Conservation (phyloP, 2,329 filamentous ascomycete species). For the Aureobasidium sp. region DNA sequence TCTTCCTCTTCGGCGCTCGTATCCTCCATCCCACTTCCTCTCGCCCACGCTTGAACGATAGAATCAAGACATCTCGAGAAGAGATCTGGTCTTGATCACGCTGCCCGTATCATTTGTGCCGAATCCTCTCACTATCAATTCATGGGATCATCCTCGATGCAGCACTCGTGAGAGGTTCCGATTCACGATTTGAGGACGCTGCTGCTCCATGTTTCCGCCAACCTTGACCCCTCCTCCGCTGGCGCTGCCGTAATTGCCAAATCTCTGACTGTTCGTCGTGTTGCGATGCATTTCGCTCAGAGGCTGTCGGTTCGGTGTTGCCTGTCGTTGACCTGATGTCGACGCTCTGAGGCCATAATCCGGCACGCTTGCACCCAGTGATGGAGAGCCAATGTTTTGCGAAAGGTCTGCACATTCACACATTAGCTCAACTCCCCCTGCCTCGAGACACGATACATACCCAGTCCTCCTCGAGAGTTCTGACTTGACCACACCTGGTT, state of each 20-base stretch:
- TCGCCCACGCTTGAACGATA: neutral
- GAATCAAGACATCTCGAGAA: too few relatives aligned
- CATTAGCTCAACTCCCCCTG: neutral
- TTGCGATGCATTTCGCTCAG: constrained; percentile 21
- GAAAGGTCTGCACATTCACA: neutral
- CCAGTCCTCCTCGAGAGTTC: neutral
- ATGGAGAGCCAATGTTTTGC: neutral
- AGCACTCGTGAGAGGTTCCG: neutral
- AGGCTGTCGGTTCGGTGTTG: constrained; percentile 27
- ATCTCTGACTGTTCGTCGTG: constrained; percentile 15
- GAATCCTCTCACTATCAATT: neutral
- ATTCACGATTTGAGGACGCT: neutral
- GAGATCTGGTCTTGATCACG: neutral
- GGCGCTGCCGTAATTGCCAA: constrained; percentile 23
- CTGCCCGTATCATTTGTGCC: too few relatives aligned
- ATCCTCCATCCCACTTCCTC: neutral
- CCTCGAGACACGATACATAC: neutral
- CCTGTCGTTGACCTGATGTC: constrained; percentile 19
- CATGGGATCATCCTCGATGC: neutral
- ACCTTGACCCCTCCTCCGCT: constrained; percentile 20
- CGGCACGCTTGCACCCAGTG: constrained; percentile 16
- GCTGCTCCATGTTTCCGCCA: constrained; percentile 19
- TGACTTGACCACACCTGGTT: neutral
- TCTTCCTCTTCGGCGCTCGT: too few relatives aligned
- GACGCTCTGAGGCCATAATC: constrained; percentile 14